Evolutionary conservation across 2,329 filamentous ascomycete genomes (phyloP), one percentile per base, ranked within the genome.

Genomic region (Pseudogymnoascus sp.): DNA sequence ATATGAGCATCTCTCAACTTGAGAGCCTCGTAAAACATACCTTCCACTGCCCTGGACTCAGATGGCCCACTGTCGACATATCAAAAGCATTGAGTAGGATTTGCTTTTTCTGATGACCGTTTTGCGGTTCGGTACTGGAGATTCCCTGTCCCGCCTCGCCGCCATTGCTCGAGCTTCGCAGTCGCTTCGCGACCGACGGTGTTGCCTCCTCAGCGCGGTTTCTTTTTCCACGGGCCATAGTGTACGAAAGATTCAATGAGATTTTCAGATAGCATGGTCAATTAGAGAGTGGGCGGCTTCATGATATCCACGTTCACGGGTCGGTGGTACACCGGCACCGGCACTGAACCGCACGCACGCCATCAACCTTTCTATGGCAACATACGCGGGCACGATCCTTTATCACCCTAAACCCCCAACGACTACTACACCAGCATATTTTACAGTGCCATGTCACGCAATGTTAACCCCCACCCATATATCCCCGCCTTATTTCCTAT

Each of bases 31-130:
- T 7, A 31, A 25, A 52, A 1, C 72, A 63, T 59, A 82, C 82
- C 75, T 86, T 87, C 86, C 85, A 88, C 73, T 87, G 85, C 0
- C 85, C 85, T 0, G 84, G 84, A 0, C 82, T 84, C 35, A 88
- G 69, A 69, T 88, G 85, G 2, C 84, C 84, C 5, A 87, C 78
- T 0, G 84, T 86, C 1, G 78, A 83, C 83, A 87, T 87, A 63
- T 87, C 84, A 66, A 87, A 87, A 2, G 84, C 84, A 74, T 87
- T 87, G 55, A 87, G 74, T 5, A 87, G 69, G 12, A 87, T 85
- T 27, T 81, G 77, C 66, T 82, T 83, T 69, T 79, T 81, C 5
- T 65, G 68, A 31, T 68, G 52, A n/a, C 18, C 48, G 9, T 36
- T 55, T 25, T 35, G 42, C 33, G n/a, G 25, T 9, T 58, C 35